Evolutionary conservation across 192 early-diverging fungal genomes (phyloP).

Genomic region (Coemansia aciculifera): DNA sequence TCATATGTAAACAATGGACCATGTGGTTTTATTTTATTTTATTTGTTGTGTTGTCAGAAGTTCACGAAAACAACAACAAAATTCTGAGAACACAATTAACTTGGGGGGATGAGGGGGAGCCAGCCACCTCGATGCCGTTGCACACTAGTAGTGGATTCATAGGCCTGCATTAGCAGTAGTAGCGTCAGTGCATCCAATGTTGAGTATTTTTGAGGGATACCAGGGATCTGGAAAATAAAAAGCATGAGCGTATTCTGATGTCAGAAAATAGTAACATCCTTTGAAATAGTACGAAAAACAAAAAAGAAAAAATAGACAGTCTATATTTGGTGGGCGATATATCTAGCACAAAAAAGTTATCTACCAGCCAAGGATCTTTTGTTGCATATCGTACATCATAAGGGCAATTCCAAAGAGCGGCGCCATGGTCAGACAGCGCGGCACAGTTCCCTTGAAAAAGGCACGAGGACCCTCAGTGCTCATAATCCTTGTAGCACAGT

Average conservation of each 20-base stretch:
- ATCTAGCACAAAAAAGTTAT: not conserved
- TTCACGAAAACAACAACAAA: slow-evolving; percentile 1
- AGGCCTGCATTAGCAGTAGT: not conserved
- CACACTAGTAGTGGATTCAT: not conserved
- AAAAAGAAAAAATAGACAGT: not conserved
- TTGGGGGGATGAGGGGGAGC: slow-evolving; percentile 7
- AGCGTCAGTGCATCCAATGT: not conserved
- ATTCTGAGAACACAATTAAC: not conserved
- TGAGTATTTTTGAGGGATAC: not conserved
- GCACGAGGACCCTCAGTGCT: slow-evolving; percentile 56
- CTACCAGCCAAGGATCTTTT: slow-evolving; percentile 53
- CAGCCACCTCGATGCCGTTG: not conserved
- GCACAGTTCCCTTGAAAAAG: slow-evolving; percentile 71
- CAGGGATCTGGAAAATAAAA: not conserved
- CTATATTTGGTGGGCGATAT: not conserved
- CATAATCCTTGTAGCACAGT: slow-evolving; percentile 59
- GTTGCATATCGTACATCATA: slow-evolving; percentile 70
- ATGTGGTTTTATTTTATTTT: slow-evolving; percentile 1
- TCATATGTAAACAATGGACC: slow-evolving; percentile 7
- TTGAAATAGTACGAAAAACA: not conserved
- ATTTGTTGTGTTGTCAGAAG: not conserved
- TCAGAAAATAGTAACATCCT: not conserved
- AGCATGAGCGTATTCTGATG: not conserved
- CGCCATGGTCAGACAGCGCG: slow-evolving; percentile 52
- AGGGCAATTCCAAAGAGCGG: slow-evolving; percentile 65